Percentiles rank a stretch among this genome's conserved stretches.
phyloP scores from a whole-genome alignment of 148 eudicot species.

The Diospyros lotus region DNA sequence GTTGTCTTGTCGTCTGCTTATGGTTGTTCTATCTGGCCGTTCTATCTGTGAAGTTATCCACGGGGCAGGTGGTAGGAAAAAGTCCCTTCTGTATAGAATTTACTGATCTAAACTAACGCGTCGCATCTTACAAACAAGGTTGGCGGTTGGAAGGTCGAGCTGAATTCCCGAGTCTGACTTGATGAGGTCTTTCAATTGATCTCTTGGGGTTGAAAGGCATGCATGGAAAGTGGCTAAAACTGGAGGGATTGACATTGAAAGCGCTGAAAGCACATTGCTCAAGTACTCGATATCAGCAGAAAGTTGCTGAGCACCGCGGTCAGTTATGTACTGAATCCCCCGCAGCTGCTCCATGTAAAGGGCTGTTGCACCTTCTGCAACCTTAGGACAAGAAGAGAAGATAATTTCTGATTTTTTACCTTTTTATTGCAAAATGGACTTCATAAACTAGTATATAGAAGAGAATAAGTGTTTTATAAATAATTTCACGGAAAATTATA shows the following conservation, averaged over 20 bases:
- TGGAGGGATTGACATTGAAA: constrained; percentile 79
- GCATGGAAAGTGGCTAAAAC: constrained; percentile 74
- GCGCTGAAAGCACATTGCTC: constrained; percentile 86
- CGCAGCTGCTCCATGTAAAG: constrained; percentile 88
- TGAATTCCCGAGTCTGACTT: constrained; percentile 44
- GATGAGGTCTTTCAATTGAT: constrained; percentile 68
- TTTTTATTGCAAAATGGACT: too few relatives aligned
- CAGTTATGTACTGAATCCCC: constrained; percentile 82
- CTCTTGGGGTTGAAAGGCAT: constrained; percentile 77
- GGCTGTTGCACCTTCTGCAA: constrained; percentile 93
- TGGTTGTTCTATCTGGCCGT: too few relatives aligned
- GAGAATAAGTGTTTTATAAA: too few relatives aligned
- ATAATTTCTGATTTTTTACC: neutral
- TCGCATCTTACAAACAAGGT: constrained; percentile 51
- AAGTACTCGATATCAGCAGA: constrained; percentile 86
- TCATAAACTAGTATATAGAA: too few relatives aligned
- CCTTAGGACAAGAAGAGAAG: constrained; percentile 32
- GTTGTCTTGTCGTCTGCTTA: too few relatives aligned
- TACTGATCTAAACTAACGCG: constrained; percentile 33
- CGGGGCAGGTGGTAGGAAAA: neutral
- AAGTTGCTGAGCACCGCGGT: constrained; percentile 92
- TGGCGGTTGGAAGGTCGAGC: constrained; percentile 50
- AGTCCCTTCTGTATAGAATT: neutral
- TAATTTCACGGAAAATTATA: too few relatives aligned
- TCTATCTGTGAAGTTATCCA: too few relatives aligned